These are phyloP conservation scores for Xylaria sp. DNA, from an alignment of 2,329 filamentous ascomycete species.

Conservation along the genomic window DNA sequence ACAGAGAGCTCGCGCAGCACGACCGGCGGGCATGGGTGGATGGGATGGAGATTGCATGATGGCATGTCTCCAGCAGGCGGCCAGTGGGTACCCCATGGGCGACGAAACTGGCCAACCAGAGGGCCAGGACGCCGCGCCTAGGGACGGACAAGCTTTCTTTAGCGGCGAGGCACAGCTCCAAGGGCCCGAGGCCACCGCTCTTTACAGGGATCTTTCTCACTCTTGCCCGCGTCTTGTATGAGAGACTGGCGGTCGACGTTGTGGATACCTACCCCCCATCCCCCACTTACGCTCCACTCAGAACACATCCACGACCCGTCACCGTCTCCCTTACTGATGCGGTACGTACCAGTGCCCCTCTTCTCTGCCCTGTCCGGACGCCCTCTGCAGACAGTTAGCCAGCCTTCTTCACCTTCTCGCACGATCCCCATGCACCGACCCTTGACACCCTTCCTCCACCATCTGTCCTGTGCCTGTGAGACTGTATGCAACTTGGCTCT, in stretches of 20 bases:
- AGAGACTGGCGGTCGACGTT: slow-evolving; percentile 49
- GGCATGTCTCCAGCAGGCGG: slow-evolving; percentile 3
- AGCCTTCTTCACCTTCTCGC: slow-evolving; percentile 18
- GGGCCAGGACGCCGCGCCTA: not conserved
- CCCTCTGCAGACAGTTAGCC: slow-evolving; percentile 3
- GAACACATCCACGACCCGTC: not conserved
- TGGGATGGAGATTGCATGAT: slow-evolving; percentile 34
- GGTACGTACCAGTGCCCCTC: not conserved
- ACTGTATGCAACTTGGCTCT: slow-evolving; percentile 26
- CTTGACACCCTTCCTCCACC: slow-evolving; percentile 10
- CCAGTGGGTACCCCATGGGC: not conserved
- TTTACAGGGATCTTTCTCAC: slow-evolving; percentile 48
- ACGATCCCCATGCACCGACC: slow-evolving; percentile 4
- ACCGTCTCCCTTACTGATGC: not conserved
- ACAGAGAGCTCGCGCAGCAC: slow-evolving; percentile 23
- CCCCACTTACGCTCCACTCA: slow-evolving; percentile 27
- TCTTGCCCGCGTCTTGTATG: slow-evolving; percentile 45
- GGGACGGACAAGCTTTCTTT: slow-evolving; percentile 40
- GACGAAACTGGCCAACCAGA: slow-evolving; percentile 22
- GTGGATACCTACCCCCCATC: slow-evolving; percentile 33
- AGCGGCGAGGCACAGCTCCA: slow-evolving; percentile 34
- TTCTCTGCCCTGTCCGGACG: not conserved
- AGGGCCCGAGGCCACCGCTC: slow-evolving; percentile 49
- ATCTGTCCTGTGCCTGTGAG: slow-evolving; percentile 34
- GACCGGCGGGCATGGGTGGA: slow-evolving; percentile 12